Evolutionary conservation across 169 alveolate species (phyloP), one percentile per base, ranked within the genome.

Genomic region (Condylostoma magnum): DNA sequence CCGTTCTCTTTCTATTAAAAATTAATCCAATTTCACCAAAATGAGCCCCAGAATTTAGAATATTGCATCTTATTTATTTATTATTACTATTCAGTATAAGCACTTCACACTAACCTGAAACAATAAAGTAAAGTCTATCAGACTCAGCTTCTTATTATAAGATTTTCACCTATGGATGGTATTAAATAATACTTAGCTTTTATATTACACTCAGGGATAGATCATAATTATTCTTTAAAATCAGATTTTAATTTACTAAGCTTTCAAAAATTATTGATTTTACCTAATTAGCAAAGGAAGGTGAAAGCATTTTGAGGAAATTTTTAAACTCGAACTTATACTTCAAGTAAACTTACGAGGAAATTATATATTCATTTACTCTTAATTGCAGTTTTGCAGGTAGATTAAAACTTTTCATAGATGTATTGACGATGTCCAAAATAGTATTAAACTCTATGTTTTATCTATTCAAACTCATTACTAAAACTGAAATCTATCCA

Each of bases 21-120:
- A 97, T 52, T 31, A 96, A 82, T 44, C 99, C 99, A 33, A 97
- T 78, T 83, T 97, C 99, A n/a, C 99, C 99, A 83, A 97, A 97
- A 84, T 96, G 95, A 65, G 95, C 98, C 1, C 99, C 99, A 76
- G 79, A 88, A 25, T 88, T 73, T 76, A 95, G 94, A 36, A 88
- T 81, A 74, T 91, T 93, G 18, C 95, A 97, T 46, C 86, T 12
- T 22, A 28, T 47, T 0, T n/a, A 12, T 10, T 30, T 38, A 48
- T 34, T 34, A 27, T 33, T 15, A 33, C 33, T 27, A 48, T 67
- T 65, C n/a, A 47, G 38, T 27, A 67, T 51, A 18, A 33, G 50
- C 3, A 67, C 76, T 48, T 46, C 66, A 18, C 60, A 67, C 2
- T 25, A 18, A 4, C 76, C 65, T 18, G 8, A n/a, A 12, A 28